Base-by-base conservation (phyloP, 1,284 basidiomycete genomes). In the Cerioporus squamosus region DNA sequence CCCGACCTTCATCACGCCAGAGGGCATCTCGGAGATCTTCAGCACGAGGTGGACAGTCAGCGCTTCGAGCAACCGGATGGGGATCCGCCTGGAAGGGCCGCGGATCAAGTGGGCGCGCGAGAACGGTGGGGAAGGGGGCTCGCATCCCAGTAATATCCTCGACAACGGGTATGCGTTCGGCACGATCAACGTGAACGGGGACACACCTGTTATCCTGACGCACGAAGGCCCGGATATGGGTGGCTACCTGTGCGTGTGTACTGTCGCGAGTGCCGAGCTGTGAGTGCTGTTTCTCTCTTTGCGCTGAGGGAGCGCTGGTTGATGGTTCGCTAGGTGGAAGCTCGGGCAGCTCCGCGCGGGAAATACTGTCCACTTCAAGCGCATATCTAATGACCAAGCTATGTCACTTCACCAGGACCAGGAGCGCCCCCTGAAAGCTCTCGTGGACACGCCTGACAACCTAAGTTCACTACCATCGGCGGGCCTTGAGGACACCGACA, bases 71-170 rank as follows among this genome's bases (percentile, higher is more conserved):
- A 87, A 87, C 66, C 78, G 86, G 12, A 83, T 87, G 76, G 84
- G 84, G 12, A 81, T 86, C 40, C 78, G 84, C 8, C 61, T 74
- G 14, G 77, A 83, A 48, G 77, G 79, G 1, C 71, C 78, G 0
- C 77, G 75, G n/a, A 78, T 90, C 44, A 63, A 74, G 9, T 91
- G 87, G 86, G 81, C 87, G 0, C 77, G 88, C 39, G 61, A 69
- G 17, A 83, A 78, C 51, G 88, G 89, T 15, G 88, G 88, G 0
- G 83, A 90, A 66, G 89, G 89, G 7, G 89, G 89, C 0, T 83
- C 84, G 12, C 90, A 91, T 69, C 88, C 88, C 0, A 84, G 82
- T 40, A 91, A 91, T 65, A 85, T 90, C 48, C 78, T 88, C 20
- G 88, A 90, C 63, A 86, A 88, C 58, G 86, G 83, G 2, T 91